Conservation (phyloP, 2,329 filamentous ascomycete species). For the Penicillium corylophilum region DNA sequence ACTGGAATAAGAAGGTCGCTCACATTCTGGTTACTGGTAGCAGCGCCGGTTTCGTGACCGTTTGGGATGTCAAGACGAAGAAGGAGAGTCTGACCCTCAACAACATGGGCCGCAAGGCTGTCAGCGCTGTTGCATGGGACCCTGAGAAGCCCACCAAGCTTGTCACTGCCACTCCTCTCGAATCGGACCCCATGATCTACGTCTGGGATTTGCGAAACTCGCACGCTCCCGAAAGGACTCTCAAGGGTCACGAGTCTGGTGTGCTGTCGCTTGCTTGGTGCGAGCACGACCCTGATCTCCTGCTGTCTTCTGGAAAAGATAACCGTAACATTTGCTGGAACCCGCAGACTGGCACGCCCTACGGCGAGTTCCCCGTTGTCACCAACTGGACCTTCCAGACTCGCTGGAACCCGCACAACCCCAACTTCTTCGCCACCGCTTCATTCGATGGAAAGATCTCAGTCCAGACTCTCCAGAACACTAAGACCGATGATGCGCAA, state of each 20-base stretch:
- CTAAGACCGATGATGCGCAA: slow-evolving; percentile 69
- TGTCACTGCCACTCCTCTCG: slow-evolving; percentile 85
- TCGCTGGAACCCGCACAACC: slow-evolving; percentile 89
- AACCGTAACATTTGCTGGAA: slow-evolving; percentile 97
- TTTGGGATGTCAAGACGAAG: slow-evolving; percentile 98
- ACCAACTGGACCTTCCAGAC: slow-evolving; percentile 99
- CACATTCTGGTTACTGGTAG: slow-evolving; percentile 96
- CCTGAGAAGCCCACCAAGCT: slow-evolving; percentile 92
- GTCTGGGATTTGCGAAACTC: slow-evolving; percentile 96
- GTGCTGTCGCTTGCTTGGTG: slow-evolving; percentile 96
- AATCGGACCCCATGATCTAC: slow-evolving; percentile 81
- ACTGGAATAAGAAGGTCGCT: slow-evolving; percentile 97
- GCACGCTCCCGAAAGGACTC: slow-evolving; percentile 80
- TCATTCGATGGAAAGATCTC: slow-evolving; percentile 97
- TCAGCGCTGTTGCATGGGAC: slow-evolving; percentile 96
- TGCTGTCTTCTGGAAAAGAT: slow-evolving; percentile 94
- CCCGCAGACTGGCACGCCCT: slow-evolving; percentile 80
- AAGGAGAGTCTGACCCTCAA: slow-evolving; percentile 95
- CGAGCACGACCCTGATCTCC: slow-evolving; percentile 78
- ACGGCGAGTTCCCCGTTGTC: slow-evolving; percentile 92
- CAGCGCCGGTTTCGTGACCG: slow-evolving; percentile 89
- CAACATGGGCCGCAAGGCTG: slow-evolving; percentile 81
- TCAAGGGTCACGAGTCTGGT: slow-evolving; percentile 91
- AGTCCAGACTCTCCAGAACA: slow-evolving; percentile 91
- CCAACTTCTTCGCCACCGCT: slow-evolving; percentile 86